Base-by-base conservation (phyloP, 2,329 filamentous ascomycete genomes). In the Calonectria naviculata region DNA sequence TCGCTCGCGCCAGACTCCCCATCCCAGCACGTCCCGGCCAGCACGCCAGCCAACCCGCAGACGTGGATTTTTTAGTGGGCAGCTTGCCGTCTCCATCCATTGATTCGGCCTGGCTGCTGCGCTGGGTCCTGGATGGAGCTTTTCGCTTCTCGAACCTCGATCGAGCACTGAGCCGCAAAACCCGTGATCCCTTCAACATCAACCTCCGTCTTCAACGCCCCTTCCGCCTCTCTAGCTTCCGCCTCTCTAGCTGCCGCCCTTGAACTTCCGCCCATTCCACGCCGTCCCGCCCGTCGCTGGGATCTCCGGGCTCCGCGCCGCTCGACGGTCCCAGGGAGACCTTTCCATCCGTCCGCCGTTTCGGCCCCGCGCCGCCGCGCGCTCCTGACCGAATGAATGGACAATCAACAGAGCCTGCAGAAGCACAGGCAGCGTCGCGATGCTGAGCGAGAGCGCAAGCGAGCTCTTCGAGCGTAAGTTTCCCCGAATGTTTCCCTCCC, bases 351-450 rank as follows among this genome's bases (percentile, higher is more conserved):
- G 73, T 67, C 74, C 74, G 74, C 76, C 74, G 75, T 74, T 78
- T 68, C 75, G 74, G 77, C 76, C 76, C 76, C 75, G 74, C 76
- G 76, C 74, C 70, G 70, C 73, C 68, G 74, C 73, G 76, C 74
- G 73, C 76, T 71, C 66, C 41, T 61, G 38, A 66, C 69, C 64
- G 71, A 70, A 67, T 77, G 71, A 76, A 78, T 78, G 77, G 77
- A 78, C 68, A 76, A 76, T 69, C 77, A 78, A 78, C 77, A 78
- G 67, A 78, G 52, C 70, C 74, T 78, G 70, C 77, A 78, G 68
- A 78, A 78, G 73, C 75, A 73, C 66, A 78, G 74, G 76, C 76
- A 78, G 71, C 77, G 77, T 70, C 77, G 76, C 58, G 76, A 79
- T 54, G 77, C 76, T 62, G 77, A 79, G 65, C 74, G 77, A 78